phyloP scores from a whole-genome alignment of 1,139 yeast genomes.

The Wickerhamiella pararugosa region DNA sequence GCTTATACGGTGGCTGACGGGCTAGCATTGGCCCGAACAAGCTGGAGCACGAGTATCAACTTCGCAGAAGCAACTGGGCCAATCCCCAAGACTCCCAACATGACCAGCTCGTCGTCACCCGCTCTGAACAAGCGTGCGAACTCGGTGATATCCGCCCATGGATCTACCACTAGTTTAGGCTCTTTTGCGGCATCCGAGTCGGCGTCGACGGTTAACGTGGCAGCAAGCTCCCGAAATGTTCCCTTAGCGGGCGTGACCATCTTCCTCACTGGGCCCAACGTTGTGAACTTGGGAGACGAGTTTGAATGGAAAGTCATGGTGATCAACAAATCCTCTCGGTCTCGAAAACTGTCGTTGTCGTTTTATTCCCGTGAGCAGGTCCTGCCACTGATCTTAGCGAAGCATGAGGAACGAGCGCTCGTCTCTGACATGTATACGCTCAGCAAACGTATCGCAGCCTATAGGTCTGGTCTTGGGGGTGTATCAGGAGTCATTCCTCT shows the following conservation, averaged over 20 bases:
- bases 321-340: constrained; percentile 36
- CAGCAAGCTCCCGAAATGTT: neutral
- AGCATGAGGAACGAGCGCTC: constrained; percentile 14
- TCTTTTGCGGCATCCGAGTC: constrained; percentile 3
- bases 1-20: constrained; percentile 10
- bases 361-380: constrained; percentile 7
- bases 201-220: neutral
- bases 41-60: constrained; percentile 15
- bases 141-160: neutral
- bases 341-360: constrained; percentile 21
- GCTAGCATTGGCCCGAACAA: constrained; percentile 10
- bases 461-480: constrained; percentile 10
- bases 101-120: constrained; percentile 8
- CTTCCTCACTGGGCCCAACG: constrained; percentile 49
- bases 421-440: constrained; percentile 26
- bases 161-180: neutral
- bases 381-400: constrained; percentile 2
- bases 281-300: constrained; percentile 44
- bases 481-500: constrained; percentile 35
- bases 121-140: neutral
- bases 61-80: constrained; percentile 17
- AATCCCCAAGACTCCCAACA: constrained; percentile 16
- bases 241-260: constrained; percentile 34
- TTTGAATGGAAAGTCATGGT: constrained; percentile 56
- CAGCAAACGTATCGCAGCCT: constrained; percentile 15